These are phyloP conservation scores for Zychaea mexicana DNA, from an alignment of 371 early-diverging fungal genomes.

Conservation along the genomic window DNA sequence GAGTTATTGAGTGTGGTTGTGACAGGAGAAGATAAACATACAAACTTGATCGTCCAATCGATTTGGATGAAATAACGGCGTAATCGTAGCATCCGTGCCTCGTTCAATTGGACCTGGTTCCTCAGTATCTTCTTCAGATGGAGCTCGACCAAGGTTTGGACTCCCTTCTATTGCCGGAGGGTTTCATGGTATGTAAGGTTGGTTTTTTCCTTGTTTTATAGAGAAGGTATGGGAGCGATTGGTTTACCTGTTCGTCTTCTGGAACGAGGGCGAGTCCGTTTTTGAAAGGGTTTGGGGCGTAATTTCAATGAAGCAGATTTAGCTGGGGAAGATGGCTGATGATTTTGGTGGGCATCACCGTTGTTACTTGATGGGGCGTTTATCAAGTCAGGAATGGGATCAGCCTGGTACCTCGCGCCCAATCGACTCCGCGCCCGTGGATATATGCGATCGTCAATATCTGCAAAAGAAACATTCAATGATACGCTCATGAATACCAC, in stretches of 20 bases:
- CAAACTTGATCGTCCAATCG: conserved; percentile 43
- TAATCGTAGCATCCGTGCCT: conserved; percentile 55
- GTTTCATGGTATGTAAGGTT: neutral
- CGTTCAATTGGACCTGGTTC: conserved; percentile 17
- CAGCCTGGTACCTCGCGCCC: conserved; percentile 79
- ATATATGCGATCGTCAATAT: conserved; percentile 77
- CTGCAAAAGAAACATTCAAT: conserved; percentile 32
- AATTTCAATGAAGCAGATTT: neutral
- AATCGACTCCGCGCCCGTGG: conserved; percentile 82
- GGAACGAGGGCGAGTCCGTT: neutral
- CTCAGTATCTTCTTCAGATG: conserved; percentile 2
- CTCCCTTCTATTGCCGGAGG: neutral
- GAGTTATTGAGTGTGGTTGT: neutral
- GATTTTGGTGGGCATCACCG: conserved; percentile 2
- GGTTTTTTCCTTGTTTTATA: too few relatives aligned
- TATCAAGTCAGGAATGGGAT: conserved; percentile 63
- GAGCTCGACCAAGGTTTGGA: neutral
- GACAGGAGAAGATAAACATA: neutral
- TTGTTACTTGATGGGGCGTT: neutral
- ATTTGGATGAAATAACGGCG: conserved; percentile 38
- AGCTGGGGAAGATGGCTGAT: conserved; percentile 2
- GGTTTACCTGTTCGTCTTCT: conserved; percentile 7
- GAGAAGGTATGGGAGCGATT: neutral
- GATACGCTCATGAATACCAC: too few relatives aligned
- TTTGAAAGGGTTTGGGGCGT: conserved; percentile 3